Evolutionary conservation across 768 basidiomycete genomes (phyloP).

Genomic region (Naganishia onofrii): DNA sequence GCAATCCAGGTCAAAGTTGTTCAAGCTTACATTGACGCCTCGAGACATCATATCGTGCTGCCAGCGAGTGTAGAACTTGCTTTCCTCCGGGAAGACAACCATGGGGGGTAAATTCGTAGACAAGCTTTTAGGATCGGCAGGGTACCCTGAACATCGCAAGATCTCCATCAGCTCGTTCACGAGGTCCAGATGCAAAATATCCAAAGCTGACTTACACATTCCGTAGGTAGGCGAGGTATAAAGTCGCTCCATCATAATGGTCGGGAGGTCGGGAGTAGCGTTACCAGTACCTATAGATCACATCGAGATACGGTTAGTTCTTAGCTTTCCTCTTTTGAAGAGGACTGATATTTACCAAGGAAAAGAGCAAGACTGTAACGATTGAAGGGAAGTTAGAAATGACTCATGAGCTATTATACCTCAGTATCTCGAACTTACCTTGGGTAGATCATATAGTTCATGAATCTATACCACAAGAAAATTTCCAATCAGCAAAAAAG

Average conservation of each 20-base stretch:
- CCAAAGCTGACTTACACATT: conserved; percentile 44
- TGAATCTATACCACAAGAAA: conserved; percentile 35
- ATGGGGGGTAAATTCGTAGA: conserved; percentile 54
- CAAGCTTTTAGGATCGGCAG: conserved; percentile 51
- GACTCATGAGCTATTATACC: neutral
- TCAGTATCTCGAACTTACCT: conserved; percentile 32
- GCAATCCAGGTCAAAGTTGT: neutral
- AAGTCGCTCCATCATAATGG: conserved; percentile 55
- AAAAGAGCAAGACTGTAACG: conserved; percentile 45
- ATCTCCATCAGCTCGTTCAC: too few species aligned
- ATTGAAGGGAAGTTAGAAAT: neutral
- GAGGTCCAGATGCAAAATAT: neutral
- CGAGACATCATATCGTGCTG: conserved; percentile 46
- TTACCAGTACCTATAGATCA: conserved; percentile 51
- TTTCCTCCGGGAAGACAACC: conserved; percentile 55
- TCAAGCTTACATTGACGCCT: conserved; percentile 51
- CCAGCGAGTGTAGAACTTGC: conserved; percentile 54
- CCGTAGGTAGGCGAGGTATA: conserved; percentile 56
- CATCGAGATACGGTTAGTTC: conserved; percentile 21
- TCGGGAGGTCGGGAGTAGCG: conserved; percentile 54
- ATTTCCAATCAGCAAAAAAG: neutral
- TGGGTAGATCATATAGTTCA: conserved; percentile 54
- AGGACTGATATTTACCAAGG: conserved; percentile 30
- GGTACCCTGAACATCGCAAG: conserved; percentile 46
- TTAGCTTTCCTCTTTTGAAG: neutral